Evolutionary conservation across 495 filamentous ascomycete genomes (phyloP).

Genomic region (Rhypophila decipiens): DNA sequence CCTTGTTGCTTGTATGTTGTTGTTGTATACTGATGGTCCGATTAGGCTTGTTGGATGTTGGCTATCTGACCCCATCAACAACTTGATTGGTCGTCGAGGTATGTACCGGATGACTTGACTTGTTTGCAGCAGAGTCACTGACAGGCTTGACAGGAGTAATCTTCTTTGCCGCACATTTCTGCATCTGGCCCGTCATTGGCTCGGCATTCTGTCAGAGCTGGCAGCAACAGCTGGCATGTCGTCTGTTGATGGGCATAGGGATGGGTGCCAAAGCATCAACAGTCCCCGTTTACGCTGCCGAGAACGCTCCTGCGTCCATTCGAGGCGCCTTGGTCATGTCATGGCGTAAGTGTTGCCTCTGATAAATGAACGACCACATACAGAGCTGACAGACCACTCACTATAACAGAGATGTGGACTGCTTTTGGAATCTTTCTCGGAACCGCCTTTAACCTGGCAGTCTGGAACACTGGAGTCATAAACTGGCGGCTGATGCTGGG

Average conservation of each 20-base stretch:
- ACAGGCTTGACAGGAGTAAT: constrained; percentile 51
- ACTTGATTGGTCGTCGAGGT: constrained; percentile 57
- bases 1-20: background rate
- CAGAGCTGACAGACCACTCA: background rate
- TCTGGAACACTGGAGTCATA: constrained; percentile 45
- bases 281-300: constrained; percentile 71
- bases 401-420: constrained; percentile 59
- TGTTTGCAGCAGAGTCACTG: no score
- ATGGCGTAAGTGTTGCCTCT: constrained; percentile 48
- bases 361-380: background rate
- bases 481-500: constrained; percentile 70
- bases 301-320: constrained; percentile 67
- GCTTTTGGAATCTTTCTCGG: constrained; percentile 77
- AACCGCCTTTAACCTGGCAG: constrained; percentile 62
- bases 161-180: constrained; percentile 60
- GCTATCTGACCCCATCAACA: constrained; percentile 66
- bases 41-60: constrained; percentile 50
- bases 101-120: no score
- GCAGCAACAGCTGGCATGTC: constrained; percentile 54
- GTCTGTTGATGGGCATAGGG: constrained; percentile 64
- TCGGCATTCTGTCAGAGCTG: constrained; percentile 60
- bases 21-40: background rate
- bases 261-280: constrained; percentile 59
- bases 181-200: constrained; percentile 55
- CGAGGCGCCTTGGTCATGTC: constrained; percentile 77